These are phyloP conservation scores for Cajanus cajan DNA, from an alignment of 306 rosid genomes.

Conservation along the genomic window DNA sequence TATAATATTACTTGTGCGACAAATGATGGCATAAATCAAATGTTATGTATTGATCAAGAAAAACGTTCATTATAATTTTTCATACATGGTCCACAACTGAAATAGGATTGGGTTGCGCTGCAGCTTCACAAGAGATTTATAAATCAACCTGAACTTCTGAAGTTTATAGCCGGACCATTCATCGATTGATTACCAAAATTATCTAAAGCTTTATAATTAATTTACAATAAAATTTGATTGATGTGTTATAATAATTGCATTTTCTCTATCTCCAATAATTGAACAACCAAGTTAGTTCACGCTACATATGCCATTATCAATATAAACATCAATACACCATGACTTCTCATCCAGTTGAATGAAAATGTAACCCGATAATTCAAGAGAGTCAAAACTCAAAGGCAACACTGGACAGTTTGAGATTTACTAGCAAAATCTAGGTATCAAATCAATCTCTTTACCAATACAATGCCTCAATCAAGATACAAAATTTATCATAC, in stretches of 20 bases:
- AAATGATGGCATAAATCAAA: no score
- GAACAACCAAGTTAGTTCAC: background rate
- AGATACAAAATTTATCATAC: background rate
- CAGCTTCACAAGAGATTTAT: background rate
- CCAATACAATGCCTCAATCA: background rate
- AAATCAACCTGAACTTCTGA: background rate
- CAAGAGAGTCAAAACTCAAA: conserved; percentile 7
- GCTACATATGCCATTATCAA: conserved; percentile 3
- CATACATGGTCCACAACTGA: background rate
- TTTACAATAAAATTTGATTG: background rate
- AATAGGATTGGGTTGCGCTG: background rate
- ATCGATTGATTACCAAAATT: background rate
- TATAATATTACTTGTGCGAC: no score
- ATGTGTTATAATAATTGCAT: background rate
- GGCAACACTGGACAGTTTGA: background rate
- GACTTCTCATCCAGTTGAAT: background rate
- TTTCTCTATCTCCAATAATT: background rate
- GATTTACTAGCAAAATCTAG: conserved; percentile 10
- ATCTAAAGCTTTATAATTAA: background rate
- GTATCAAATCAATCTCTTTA: background rate
- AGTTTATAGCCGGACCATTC: background rate
- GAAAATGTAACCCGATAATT: background rate
- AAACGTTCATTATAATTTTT: no score
- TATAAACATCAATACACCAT: background rate
- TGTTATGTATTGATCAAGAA: no score